phyloP scores from a whole-genome alignment of 2,329 filamentous ascomycete genomes.

The Tolypocladium album region DNA sequence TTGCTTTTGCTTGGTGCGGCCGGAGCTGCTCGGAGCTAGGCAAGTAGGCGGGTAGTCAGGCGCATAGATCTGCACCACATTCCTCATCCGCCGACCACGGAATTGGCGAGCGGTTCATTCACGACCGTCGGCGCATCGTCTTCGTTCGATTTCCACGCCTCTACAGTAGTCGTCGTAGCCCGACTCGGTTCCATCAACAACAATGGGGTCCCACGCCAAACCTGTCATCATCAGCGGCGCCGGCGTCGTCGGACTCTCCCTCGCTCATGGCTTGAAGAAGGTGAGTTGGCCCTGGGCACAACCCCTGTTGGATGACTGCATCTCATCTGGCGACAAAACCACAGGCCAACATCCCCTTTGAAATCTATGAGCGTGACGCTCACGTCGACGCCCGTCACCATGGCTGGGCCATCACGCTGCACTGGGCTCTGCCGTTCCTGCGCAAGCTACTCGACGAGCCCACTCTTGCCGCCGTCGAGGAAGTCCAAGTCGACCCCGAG shows the following conservation, averaged over 20 bases:
- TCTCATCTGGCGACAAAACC: background rate
- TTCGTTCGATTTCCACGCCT: background rate
- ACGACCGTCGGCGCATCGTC: background rate
- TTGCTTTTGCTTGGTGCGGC: background rate
- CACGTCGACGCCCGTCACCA: slow-evolving; percentile 20
- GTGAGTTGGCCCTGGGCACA: slow-evolving; percentile 5
- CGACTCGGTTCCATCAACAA: background rate
- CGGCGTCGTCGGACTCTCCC: slow-evolving; percentile 23
- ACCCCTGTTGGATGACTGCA: background rate
- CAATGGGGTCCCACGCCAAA: slow-evolving; percentile 4
- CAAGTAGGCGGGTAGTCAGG: background rate
- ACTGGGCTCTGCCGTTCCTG: slow-evolving; percentile 38
- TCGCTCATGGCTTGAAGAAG: slow-evolving; percentile 26
- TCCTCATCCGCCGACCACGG: background rate
- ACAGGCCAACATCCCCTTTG: slow-evolving; percentile 18
- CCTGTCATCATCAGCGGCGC: slow-evolving; percentile 26
- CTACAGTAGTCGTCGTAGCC: background rate
- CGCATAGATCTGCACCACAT: background rate
- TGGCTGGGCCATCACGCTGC: slow-evolving; percentile 50
- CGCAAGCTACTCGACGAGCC: slow-evolving; percentile 12
- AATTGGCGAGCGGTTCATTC: background rate
- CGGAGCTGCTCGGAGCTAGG: background rate
- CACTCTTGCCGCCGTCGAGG: slow-evolving; percentile 12
- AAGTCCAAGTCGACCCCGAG: slow-evolving; percentile 20
- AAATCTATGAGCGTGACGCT: slow-evolving; percentile 19